Base-by-base conservation (phyloP, 2,329 filamentous ascomycete genomes). In the Huntiella moniliformis region DNA sequence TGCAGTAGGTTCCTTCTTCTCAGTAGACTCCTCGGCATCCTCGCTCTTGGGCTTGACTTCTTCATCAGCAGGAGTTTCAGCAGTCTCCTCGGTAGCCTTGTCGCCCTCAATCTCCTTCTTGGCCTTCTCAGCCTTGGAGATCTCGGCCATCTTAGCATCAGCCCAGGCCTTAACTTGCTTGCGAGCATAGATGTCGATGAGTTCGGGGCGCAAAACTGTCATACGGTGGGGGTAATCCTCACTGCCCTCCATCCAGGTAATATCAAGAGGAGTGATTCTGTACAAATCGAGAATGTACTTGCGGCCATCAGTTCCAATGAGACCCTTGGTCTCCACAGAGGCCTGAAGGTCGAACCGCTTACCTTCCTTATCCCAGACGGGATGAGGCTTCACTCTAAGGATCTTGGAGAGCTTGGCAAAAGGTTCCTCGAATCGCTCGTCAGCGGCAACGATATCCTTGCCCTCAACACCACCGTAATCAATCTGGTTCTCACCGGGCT, bases 231-330 rank as follows among this genome's bases (percentile, higher is more conserved):
- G 91, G 58, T 98, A 98, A 48, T 73, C 67, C 7, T 18, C 28
- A 44, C 65, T 63, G 4, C 63, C 59, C 53, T 98, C 88, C 54
- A 94, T 71, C 87, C 92, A 98, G 16, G 71, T 63, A 47, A 95
- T 77, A 61, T 98, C 91, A 48, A 96, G 66, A 4, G 91, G 91
- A 3, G 91, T 93, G 52, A 96, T 80, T 48, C 91, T 78, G 67
- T 98, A 98, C 45, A 98, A 67, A 56, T 98, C 91, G 43, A 98
- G 73, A n/a, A 95, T 84, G 58, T 98, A 98, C 60, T 94, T 95
- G 55, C 91, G 77, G 34, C 87, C 91, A 57, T 98, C 91, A 1
- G 91, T 98, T 41, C 91, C 91, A 55, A 98, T 70, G n/a, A 98
- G 68, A 45, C 91, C 91, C 67, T 98, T 98, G 45, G 91, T 98